Evolutionary conservation across 345 rosid species (phyloP).

Genomic region (Bruguiera gymnorhiza): DNA sequence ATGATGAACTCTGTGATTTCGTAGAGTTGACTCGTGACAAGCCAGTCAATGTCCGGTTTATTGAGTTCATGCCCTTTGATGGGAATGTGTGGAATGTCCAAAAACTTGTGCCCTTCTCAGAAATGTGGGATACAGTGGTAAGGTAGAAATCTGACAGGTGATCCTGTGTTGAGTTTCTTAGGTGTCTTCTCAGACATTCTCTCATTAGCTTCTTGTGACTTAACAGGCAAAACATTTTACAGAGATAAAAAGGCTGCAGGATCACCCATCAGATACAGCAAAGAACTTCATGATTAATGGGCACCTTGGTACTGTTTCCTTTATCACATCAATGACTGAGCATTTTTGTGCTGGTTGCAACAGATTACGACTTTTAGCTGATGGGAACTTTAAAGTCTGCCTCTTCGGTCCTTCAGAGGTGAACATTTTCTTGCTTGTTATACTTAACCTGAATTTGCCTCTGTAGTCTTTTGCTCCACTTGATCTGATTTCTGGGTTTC

Average conservation of each 20-base stretch:
- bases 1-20: constrained; percentile 93
- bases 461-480: background rate
- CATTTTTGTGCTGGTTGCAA: constrained; percentile 99
- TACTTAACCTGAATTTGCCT: background rate
- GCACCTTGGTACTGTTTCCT: constrained; percentile 80
- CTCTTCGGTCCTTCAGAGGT: constrained; percentile 98
- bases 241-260: constrained; percentile 56
- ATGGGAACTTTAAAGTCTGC: constrained; percentile 99
- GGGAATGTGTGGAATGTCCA: constrained; percentile 95
- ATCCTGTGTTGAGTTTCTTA: constrained; percentile 12
- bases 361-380: constrained; percentile 89
- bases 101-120: constrained; percentile 77
- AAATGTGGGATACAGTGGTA: constrained; percentile 93
- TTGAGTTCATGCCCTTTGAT: constrained; percentile 99
- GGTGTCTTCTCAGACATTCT: constrained; percentile 5
- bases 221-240: constrained; percentile 53
- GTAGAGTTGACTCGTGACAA: constrained; percentile 72
- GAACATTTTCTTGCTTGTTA: background rate
- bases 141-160: constrained; percentile 49
- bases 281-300: constrained; percentile 85
- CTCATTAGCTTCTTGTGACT: constrained; percentile 11
- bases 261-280: constrained; percentile 84
- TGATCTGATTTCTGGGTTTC: background rate
- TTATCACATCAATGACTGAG: constrained; percentile 95
- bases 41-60: constrained; percentile 88